These are phyloP conservation scores for Parachaetomium inaequale DNA, from an alignment of 495 filamentous ascomycete genomes.

Conservation along the genomic window DNA sequence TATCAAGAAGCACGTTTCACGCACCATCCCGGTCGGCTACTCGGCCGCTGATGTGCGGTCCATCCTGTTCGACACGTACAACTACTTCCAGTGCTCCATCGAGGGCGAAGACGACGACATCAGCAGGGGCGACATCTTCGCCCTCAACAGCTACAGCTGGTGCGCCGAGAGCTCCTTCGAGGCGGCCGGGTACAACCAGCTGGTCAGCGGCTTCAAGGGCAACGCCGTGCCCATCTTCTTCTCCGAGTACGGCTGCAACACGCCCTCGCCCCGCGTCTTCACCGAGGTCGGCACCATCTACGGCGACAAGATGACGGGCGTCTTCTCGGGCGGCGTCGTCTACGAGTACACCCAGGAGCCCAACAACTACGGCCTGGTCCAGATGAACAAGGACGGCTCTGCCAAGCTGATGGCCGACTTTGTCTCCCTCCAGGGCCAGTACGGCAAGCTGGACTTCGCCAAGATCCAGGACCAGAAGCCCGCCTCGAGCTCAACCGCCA, in stretches of 20 bases:
- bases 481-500: constrained; percentile 47
- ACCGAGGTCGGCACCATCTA: constrained; percentile 80
- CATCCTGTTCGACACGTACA: constrained; percentile 72
- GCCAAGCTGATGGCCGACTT: constrained; percentile 67
- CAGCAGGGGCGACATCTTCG: constrained; percentile 80
- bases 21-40: constrained; percentile 48
- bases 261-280: constrained; percentile 72
- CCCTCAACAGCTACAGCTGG: constrained; percentile 94
- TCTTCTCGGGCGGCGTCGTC: constrained; percentile 82
- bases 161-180: constrained; percentile 74
- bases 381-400: constrained; percentile 60
- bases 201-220: constrained; percentile 66
- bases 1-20: constrained; percentile 50
- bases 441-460: constrained; percentile 66
- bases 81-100: constrained; percentile 80
- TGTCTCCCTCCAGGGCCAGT: constrained; percentile 69
- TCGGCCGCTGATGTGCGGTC: constrained; percentile 88
- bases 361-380: constrained; percentile 73
- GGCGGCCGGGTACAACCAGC: constrained; percentile 64
- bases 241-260: constrained; percentile 95
- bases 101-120: constrained; percentile 58
- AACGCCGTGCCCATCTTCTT: constrained; percentile 87
- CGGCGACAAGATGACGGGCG: constrained; percentile 68
- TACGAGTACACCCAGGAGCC: constrained; percentile 80
- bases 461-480: constrained; percentile 56